Percentiles rank a stretch among this genome's conserved stretches.
Evolutionary conservation across 1,284 basidiomycete genomes (phyloP).

Genomic region (Athelia psychrophila): DNA sequence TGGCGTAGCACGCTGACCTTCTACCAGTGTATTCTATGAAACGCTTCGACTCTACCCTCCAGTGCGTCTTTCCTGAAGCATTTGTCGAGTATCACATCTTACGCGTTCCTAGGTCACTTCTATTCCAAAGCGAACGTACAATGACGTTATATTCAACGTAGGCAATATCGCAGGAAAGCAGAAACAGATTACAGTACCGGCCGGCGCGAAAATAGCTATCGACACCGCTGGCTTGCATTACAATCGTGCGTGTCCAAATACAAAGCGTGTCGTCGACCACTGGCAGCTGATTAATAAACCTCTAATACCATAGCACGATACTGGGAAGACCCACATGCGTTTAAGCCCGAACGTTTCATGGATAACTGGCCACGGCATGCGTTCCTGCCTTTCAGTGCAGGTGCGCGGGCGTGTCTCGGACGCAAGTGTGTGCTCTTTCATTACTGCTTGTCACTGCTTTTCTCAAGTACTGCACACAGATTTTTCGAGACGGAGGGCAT

Average conservation of each 20-base stretch:
- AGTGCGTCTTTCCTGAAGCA: constrained; percentile 30
- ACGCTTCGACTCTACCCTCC: constrained; percentile 59
- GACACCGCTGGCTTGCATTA: constrained; percentile 44
- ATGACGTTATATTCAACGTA: constrained; percentile 41
- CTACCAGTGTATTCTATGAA: constrained; percentile 51
- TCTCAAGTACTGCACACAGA: constrained; percentile 20
- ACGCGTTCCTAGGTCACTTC: constrained; percentile 28
- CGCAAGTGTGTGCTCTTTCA: constrained; percentile 35
- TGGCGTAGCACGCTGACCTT: not conserved
- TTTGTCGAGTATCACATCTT: not conserved
- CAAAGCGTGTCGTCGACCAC: not conserved
- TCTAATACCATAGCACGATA: constrained; percentile 37
- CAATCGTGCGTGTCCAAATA: constrained; percentile 33
- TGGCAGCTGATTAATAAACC: not conserved
- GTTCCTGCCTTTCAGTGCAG: constrained; percentile 51
- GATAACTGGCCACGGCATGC: constrained; percentile 48
- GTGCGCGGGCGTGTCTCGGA: constrained; percentile 52
- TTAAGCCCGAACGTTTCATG: constrained; percentile 50
- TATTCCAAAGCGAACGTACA: constrained; percentile 48
- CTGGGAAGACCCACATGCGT: constrained; percentile 49
- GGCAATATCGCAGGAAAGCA: constrained; percentile 34
- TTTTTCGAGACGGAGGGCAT: constrained; percentile 49
- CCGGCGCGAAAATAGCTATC: constrained; percentile 38
- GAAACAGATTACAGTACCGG: constrained; percentile 38
- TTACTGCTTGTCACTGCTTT: constrained; percentile 3